Evolutionary conservation across 2,329 filamentous ascomycete species (phyloP), one percentile per base, ranked within the genome.

Genomic region (Diplodia scrobiculata): DNA sequence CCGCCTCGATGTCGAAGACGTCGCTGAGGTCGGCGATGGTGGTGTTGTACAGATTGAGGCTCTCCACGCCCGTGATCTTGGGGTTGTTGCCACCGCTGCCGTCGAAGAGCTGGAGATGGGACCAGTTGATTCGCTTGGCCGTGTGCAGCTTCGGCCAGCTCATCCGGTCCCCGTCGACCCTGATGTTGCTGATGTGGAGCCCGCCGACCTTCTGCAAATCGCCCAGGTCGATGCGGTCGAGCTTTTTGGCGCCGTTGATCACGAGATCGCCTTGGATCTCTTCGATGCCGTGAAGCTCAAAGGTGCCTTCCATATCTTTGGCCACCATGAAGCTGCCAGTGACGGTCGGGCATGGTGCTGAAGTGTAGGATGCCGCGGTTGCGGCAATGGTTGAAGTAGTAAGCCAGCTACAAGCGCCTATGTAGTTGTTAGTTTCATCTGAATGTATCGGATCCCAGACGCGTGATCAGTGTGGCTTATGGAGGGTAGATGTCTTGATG

Each of bases 341-440:
- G n/a, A 60, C 47, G 5, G 55, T 60, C 11, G n/a, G 47, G 55
- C 55, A 60, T 9, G 55, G 41, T 13, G 48, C 21, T n/a, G 54
- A 25, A n/a, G 55, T 60, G 10, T 9, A 25, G 17, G 5, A 29
- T 7, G 27, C 41, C 9, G 5, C 5, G 27, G 29, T 21, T 2
- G 41, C 14, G 7, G 4, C 13, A 14, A 60, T 32, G 25, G 55
- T 50, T 25, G 41, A 48, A 17, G 55, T 60, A 1, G 41, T 45
- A 14, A 27, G 10, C 25, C 47, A 9, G n/a, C 55, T 60, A 29
- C 55, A 60, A 25, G 10, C n/a, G 10, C 25, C 55, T 60, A 21
- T 17, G 7, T 19, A 25, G 6, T 6, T 25, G 10, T 14, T 5
- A 54, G 52, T 36, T 32, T 38, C 14, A 19, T 5, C 34, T 45